Conservation (phyloP, 768 basidiomycete genomes). For the Hirschioporus abietinus region DNA sequence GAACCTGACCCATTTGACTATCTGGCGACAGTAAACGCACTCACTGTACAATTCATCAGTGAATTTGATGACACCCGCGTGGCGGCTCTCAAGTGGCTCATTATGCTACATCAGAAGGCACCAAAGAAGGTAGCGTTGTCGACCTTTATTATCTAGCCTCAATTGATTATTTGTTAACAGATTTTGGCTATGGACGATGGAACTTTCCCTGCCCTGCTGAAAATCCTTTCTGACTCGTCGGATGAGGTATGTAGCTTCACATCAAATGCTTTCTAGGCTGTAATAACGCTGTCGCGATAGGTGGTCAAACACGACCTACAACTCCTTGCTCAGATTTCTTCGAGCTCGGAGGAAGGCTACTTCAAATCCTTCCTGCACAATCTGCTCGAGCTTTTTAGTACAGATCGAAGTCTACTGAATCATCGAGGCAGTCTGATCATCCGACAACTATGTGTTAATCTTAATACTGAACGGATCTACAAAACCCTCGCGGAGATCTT, state of each 20-base stretch:
- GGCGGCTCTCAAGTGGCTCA: slow-evolving; percentile 93
- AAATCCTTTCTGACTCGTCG: slow-evolving; percentile 93
- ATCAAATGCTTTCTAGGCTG: background rate
- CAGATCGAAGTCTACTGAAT: slow-evolving; percentile 85
- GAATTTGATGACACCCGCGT: slow-evolving; percentile 97
- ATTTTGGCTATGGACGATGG: slow-evolving; percentile 95
- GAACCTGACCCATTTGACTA: slow-evolving; percentile 84
- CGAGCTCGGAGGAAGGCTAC: slow-evolving; percentile 90
- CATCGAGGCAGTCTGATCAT: slow-evolving; percentile 94
- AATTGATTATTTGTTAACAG: slow-evolving; percentile 32
- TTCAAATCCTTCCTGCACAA: slow-evolving; percentile 96
- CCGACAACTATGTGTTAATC: slow-evolving; percentile 85
- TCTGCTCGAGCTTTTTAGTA: slow-evolving; percentile 90
- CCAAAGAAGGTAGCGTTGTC: slow-evolving; percentile 71
- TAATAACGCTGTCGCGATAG: slow-evolving; percentile 28
- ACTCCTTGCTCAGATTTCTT: slow-evolving; percentile 94
- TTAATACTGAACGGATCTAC: slow-evolving; percentile 95
- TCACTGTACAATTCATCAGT: slow-evolving; percentile 91
- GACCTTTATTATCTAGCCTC: slow-evolving; percentile 5
- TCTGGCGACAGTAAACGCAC: slow-evolving; percentile 83
- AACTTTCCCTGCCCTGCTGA: slow-evolving; percentile 91
- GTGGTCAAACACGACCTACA: slow-evolving; percentile 97
- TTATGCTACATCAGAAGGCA: slow-evolving; percentile 98
- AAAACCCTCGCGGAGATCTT: slow-evolving; percentile 93
- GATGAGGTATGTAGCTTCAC: slow-evolving; percentile 61